These are phyloP conservation scores for Zymoseptoria ardabiliae DNA, from an alignment of 2,329 filamentous ascomycete species.

Conservation along the genomic window DNA sequence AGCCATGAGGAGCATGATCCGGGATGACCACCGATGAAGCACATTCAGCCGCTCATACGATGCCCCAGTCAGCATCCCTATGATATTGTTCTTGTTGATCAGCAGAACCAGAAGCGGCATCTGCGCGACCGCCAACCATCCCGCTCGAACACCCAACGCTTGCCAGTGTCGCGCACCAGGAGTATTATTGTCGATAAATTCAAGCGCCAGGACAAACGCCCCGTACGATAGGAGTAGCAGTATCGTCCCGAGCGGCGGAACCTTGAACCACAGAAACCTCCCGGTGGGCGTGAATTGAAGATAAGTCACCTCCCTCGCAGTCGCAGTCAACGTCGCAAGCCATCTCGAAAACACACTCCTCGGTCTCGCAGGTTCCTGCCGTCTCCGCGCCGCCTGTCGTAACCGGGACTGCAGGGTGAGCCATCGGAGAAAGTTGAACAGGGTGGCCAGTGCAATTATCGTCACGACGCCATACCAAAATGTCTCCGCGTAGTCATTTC, in stretches of 20 bases:
- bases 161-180: constrained; percentile 21
- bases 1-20: constrained; percentile 25
- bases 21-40: constrained; percentile 32
- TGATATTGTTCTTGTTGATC: constrained; percentile 34
- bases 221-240: constrained; percentile 19
- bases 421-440: constrained; percentile 27
- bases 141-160: constrained; percentile 28
- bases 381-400: constrained; percentile 29
- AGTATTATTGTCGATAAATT: constrained; percentile 21
- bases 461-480: constrained; percentile 36
- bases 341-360: constrained; percentile 21
- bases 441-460: constrained; percentile 27
- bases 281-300: constrained; percentile 25
- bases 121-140: constrained; percentile 33
- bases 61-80: constrained; percentile 25
- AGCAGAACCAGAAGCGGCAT: constrained; percentile 34
- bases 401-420: constrained; percentile 28
- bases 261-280: constrained; percentile 14
- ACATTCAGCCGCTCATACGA: constrained; percentile 31
- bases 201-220: constrained; percentile 22
- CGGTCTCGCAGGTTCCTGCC: constrained; percentile 26
- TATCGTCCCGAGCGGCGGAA: constrained; percentile 22
- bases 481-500: constrained; percentile 31
- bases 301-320: constrained; percentile 30
- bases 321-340: constrained; percentile 28